A percentile compares a stretch with the other conserved stretches of the same genome.
Conservation (phyloP, 2,329 filamentous ascomycete genomes). For the Paraphoma sp. region DNA sequence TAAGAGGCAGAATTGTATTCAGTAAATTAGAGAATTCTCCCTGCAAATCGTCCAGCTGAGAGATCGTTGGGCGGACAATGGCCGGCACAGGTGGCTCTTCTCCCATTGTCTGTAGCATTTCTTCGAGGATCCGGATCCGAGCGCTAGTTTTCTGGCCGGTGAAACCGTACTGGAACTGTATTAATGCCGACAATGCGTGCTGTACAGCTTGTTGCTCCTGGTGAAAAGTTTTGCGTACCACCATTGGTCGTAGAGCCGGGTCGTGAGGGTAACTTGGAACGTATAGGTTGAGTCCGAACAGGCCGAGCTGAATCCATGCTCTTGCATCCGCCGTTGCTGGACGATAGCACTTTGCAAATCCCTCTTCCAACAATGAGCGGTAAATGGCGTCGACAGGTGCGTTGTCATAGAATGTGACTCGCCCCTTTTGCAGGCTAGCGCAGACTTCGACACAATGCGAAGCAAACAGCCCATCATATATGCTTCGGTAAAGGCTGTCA, state of each 20-base stretch:
- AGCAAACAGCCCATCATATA: constrained; percentile 26
- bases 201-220: constrained; percentile 64
- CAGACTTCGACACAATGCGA: constrained; percentile 29
- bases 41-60: constrained; percentile 75
- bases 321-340: constrained; percentile 38
- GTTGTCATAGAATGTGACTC: constrained; percentile 15
- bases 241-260: constrained; percentile 67
- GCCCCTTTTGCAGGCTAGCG: background rate
- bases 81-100: constrained; percentile 69
- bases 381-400: constrained; percentile 32
- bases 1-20: constrained; percentile 39
- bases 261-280: constrained; percentile 88
- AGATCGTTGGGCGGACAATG: constrained; percentile 74
- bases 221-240: constrained; percentile 68
- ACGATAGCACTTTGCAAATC: constrained; percentile 18
- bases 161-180: constrained; percentile 69
- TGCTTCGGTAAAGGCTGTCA: constrained; percentile 37
- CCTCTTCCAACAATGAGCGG: constrained; percentile 38
- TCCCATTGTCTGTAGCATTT: constrained; percentile 70
- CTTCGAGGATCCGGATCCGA: constrained; percentile 67
- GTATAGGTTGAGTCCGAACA: constrained; percentile 78
- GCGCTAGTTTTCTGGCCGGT: constrained; percentile 73
- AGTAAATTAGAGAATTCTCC: constrained; percentile 82
- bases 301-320: constrained; percentile 78
- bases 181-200: constrained; percentile 65